Percentiles rank a stretch among this genome's conserved stretches.
phyloP scores from a whole-genome alignment of 805 yeast species.

The Candida sakaeoensis region DNA sequence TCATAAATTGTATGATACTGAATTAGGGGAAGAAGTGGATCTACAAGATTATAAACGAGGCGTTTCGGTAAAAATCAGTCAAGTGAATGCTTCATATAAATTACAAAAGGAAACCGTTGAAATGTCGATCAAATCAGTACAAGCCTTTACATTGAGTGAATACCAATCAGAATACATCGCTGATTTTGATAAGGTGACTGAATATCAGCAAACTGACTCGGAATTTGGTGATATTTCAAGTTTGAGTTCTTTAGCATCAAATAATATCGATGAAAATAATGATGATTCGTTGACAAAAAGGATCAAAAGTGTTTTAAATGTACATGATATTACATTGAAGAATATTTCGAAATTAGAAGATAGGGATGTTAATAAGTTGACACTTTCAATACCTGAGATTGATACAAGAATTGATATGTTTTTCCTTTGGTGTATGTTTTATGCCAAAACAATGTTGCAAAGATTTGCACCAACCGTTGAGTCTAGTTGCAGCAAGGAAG shows the following conservation, averaged over 20 bases:
- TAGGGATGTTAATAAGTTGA: conserved; percentile 24
- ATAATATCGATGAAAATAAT: conserved; percentile 14
- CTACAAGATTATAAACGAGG: conserved; percentile 38
- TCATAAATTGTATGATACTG: conserved; percentile 22
- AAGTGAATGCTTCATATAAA: conserved; percentile 21
- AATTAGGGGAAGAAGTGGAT: conserved; percentile 24
- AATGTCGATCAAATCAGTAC: conserved; percentile 19
- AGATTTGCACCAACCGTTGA: conserved; percentile 31
- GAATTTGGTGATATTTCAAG: conserved; percentile 33
- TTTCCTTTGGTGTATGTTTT: conserved; percentile 39
- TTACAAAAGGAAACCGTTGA: conserved; percentile 18
- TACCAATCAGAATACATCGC: conserved; percentile 30
- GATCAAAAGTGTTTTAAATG: conserved; percentile 30
- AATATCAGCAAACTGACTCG: conserved; percentile 13
- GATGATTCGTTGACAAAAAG: conserved; percentile 17
- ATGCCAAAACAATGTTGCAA: conserved; percentile 32
- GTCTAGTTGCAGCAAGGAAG: conserved; percentile 23
- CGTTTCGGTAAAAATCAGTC: conserved; percentile 25
- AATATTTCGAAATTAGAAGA: conserved; percentile 17
- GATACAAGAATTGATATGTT: conserved; percentile 39
- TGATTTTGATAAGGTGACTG: conserved; percentile 29
- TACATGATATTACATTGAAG: conserved; percentile 22
- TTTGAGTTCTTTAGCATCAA: conserved; percentile 21
- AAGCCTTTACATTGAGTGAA: conserved; percentile 37
- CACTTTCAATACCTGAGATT: conserved; percentile 29